phyloP scores from a whole-genome alignment of 371 early-diverging fungal species.

The Haplosporangium sp. region DNA sequence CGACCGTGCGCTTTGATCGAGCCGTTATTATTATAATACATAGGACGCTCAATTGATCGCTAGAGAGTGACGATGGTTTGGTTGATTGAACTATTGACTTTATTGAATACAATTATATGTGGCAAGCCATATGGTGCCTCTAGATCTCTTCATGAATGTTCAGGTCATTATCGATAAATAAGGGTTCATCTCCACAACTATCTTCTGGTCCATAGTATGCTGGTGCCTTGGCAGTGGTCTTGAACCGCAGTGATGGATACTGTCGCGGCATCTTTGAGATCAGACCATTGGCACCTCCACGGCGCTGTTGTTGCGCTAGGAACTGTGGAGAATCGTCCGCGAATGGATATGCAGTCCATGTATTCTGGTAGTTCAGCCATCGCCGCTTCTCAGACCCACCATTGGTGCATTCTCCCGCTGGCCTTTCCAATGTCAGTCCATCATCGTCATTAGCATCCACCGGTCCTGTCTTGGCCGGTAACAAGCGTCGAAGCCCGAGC shows the following conservation, averaged over 20 bases:
- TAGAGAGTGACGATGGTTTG: too few relatives aligned
- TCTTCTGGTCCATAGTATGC: constrained; percentile 22
- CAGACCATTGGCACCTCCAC: neutral
- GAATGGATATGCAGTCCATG: constrained; percentile 51
- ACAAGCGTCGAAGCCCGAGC: constrained; percentile 26
- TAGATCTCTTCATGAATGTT: constrained; percentile 42
- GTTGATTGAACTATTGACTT: too few relatives aligned
- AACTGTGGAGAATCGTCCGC: constrained; percentile 44
- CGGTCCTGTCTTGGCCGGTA: constrained; percentile 10
- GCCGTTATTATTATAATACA: too few relatives aligned
- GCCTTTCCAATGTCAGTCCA: constrained; percentile 3
- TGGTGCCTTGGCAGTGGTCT: neutral
- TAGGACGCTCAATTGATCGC: too few relatives aligned
- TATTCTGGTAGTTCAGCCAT: constrained; percentile 39
- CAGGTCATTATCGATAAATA: constrained; percentile 50
- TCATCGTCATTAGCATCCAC: constrained; percentile 13
- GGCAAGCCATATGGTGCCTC: too few relatives aligned
- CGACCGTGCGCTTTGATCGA: too few relatives aligned
- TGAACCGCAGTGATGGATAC: constrained; percentile 7
- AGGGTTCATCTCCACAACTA: constrained; percentile 49
- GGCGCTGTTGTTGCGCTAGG: constrained; percentile 40
- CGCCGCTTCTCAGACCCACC: constrained; percentile 31
- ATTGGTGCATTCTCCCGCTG: neutral
- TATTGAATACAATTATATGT: too few relatives aligned
- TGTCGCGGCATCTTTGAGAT: constrained; percentile 20